Evolutionary conservation across 495 filamentous ascomycete genomes (phyloP).

Genomic region (Hypoxylon intermedium): DNA sequence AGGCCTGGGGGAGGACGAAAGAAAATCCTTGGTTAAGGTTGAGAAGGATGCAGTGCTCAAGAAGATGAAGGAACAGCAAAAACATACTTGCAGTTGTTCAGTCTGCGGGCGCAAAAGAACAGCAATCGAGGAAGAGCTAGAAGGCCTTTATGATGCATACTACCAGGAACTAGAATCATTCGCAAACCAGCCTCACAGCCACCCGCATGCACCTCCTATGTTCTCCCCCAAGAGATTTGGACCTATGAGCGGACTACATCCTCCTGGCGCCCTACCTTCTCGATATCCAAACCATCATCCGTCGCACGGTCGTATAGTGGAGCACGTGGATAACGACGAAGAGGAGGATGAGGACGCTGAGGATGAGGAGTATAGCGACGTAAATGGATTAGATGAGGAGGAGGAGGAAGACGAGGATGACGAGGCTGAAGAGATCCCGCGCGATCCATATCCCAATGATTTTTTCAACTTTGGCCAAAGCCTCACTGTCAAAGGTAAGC

Average conservation of each 20-base stretch:
- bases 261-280: conserved; percentile 54
- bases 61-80: conserved; percentile 99
- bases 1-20: conserved; percentile 91
- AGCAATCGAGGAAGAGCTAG: conserved; percentile 97
- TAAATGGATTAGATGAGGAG: conserved; percentile 69
- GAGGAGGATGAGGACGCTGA: conserved; percentile 70
- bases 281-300: conserved; percentile 58
- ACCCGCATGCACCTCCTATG: conserved; percentile 64
- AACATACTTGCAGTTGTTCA: conserved; percentile 97
- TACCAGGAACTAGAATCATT: conserved; percentile 98
- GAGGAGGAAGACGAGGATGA: conserved; percentile 66
- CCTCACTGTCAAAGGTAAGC: conserved; percentile 92
- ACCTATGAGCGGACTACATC: conserved; percentile 59
- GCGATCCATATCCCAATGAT: conserved; percentile 73
- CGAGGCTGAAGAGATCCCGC: conserved; percentile 63
- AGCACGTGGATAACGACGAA: conserved; percentile 65
- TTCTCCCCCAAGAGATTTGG: conserved; percentile 67
- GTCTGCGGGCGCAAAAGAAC: conserved; percentile 96
- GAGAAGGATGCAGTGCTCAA: conserved; percentile 97
- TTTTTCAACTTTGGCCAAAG: conserved; percentile 98
- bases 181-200: conserved; percentile 82
- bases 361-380: conserved; percentile 59
- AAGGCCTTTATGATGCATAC: conserved; percentile 99
- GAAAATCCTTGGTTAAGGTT: conserved; percentile 92
- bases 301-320: conserved; percentile 61